Evolutionary conservation across 2,329 filamentous ascomycete genomes (phyloP), one percentile per base, ranked within the genome.

Genomic region (Cadophora gregata): DNA sequence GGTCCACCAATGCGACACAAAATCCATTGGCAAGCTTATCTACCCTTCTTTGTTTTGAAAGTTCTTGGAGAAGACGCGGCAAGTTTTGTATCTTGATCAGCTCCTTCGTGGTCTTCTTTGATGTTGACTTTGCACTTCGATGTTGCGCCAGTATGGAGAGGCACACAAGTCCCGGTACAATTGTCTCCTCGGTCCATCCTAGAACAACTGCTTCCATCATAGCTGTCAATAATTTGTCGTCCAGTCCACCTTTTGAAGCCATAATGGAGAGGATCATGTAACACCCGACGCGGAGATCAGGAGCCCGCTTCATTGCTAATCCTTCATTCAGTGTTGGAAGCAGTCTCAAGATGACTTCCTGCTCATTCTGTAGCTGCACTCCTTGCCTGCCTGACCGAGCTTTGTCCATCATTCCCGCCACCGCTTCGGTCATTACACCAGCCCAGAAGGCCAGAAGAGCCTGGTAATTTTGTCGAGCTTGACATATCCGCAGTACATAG

Each of bases 251-350:
- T 79, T 97, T 97, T 59, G 92, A 89, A 7, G 93, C 93, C 69
- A 98, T 85, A 59, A 98, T 88, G 7, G 93, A 88, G 64, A 94
- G 86, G 24, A 97, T 88, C 91, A 97, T 97, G 78, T 97, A 98
- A 65, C 92, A 94, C 19, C 91, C 93, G 67, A 96, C 86, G 71
- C 94, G 91, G 50, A 97, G 82, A 69, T 95, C 92, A 0, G 93
- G 87, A 0, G 90, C 88, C 68, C 90, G 88, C 73, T 89, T 89
- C 81, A 95, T 86, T 9, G 89, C 85, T 68, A 98, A 84, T 1
- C 91, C 92, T 70, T 92, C 89, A 67, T 93, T 91, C 36, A 99
- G 83, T 2, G 93, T 80, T 73, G 82, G 93, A 78, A 84, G 84
- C 76, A 86, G 88, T 74, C 81, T 88, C 25, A 96, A 81, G 16